phyloP scores from a whole-genome alignment of 2,329 filamentous ascomycete species.

The Fusarium oligoseptatum region DNA sequence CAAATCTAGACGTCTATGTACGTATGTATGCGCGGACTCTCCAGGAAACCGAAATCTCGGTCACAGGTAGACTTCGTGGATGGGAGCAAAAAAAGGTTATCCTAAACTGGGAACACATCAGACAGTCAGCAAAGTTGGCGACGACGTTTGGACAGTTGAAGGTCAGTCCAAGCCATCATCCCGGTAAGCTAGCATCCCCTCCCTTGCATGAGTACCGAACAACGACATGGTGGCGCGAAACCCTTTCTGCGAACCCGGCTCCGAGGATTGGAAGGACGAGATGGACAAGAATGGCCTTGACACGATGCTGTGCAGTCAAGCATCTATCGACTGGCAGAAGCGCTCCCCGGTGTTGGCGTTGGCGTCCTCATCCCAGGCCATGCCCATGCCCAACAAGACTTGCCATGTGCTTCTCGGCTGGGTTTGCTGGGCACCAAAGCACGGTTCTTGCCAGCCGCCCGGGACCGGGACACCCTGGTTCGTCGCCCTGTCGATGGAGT shows the following conservation, averaged over 20 bases:
- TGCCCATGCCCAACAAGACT: constrained; percentile 4
- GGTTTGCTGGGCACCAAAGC: constrained; percentile 37
- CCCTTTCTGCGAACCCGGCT: constrained; percentile 27
- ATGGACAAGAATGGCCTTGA: constrained; percentile 1
- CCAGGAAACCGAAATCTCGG: constrained; percentile 24
- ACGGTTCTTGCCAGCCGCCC: constrained; percentile 40
- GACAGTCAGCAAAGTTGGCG: constrained; percentile 37
- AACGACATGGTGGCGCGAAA: constrained; percentile 25
- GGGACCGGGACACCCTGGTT: constrained; percentile 40
- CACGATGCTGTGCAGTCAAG: constrained; percentile 6
- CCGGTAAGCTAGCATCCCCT: constrained; percentile 30
- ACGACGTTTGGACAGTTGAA: constrained; percentile 33
- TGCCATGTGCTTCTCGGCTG: constrained; percentile 21
- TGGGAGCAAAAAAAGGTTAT: constrained; percentile 13
- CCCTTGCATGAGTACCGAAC: constrained; percentile 38
- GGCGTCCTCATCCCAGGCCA: constrained; percentile 8
- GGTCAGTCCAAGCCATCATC: constrained; percentile 27
- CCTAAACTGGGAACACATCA: constrained; percentile 28
- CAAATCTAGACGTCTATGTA: constrained; percentile 18
- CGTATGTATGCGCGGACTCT: constrained; percentile 7
- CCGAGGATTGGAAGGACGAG: constrained; percentile 4
- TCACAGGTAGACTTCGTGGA: constrained; percentile 29
- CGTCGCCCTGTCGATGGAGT: constrained; percentile 40
- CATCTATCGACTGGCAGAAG: constrained; percentile 7
- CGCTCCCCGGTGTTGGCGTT: not conserved